Evolutionary conservation across 2,329 filamentous ascomycete species (phyloP).

Genomic region (Aschersonia sp.): DNA sequence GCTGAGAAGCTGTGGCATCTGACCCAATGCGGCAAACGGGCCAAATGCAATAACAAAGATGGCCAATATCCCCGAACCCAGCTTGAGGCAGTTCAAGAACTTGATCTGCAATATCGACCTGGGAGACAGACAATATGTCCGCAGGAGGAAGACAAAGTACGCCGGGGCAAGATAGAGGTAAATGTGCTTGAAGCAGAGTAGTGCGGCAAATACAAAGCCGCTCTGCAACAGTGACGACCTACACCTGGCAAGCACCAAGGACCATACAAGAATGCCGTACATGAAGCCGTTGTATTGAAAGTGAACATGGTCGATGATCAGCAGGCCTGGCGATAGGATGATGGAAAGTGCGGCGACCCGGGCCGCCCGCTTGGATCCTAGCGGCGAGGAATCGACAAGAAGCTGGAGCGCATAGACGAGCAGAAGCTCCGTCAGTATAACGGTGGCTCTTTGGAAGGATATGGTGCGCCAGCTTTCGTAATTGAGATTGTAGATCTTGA

Average conservation of each 20-base stretch:
- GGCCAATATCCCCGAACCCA: slow-evolving; percentile 55
- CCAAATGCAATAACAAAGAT: slow-evolving; percentile 77
- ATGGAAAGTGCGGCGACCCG: slow-evolving; percentile 83
- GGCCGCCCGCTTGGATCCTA: slow-evolving; percentile 54
- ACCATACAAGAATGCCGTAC: slow-evolving; percentile 80
- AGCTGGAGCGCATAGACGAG: slow-evolving; percentile 69
- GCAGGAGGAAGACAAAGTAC: slow-evolving; percentile 87
- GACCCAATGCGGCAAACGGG: slow-evolving; percentile 68
- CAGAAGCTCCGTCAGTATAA: slow-evolving; percentile 73
- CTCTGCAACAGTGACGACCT: slow-evolving; percentile 62
- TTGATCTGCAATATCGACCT: slow-evolving; percentile 62
- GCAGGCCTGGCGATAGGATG: slow-evolving; percentile 75
- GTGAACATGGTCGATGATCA: slow-evolving; percentile 97
- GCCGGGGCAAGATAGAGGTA: slow-evolving; percentile 93
- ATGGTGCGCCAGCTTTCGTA: slow-evolving; percentile 90
- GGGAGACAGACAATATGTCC: slow-evolving; percentile 72
- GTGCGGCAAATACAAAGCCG: slow-evolving; percentile 66
- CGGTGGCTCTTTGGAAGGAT: slow-evolving; percentile 83
- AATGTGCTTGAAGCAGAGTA: slow-evolving; percentile 95
- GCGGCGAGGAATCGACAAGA: slow-evolving; percentile 60
- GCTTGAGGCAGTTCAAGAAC: slow-evolving; percentile 68
- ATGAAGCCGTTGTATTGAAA: slow-evolving; percentile 99
- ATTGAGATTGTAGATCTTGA: slow-evolving; percentile 63
- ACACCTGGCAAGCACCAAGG: slow-evolving; percentile 67
- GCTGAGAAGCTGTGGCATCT: slow-evolving; percentile 70